Evolutionary conservation across 805 yeast genomes (phyloP).

Genomic region (Schwanniomyces pseudopolymorphus): DNA sequence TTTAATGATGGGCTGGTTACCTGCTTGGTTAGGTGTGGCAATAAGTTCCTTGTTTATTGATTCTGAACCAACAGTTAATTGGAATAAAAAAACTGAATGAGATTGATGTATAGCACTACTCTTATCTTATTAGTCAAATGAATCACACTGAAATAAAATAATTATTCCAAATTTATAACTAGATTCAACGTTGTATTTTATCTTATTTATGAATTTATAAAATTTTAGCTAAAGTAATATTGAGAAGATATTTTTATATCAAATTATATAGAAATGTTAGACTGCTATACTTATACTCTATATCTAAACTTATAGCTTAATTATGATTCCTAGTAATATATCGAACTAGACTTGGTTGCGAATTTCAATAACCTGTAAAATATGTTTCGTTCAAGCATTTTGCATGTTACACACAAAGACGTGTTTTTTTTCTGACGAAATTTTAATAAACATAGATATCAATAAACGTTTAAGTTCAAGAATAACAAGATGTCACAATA

Average conservation of each 20-base stretch:
- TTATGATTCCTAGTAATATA: no score
- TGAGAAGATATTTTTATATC: no score
- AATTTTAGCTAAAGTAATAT: no score
- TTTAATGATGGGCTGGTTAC: slow-evolving; percentile 73
- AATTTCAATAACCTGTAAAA: neutral
- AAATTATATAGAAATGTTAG: no score
- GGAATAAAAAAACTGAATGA: neutral
- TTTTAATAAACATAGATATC: neutral
- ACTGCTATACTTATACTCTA: no score
- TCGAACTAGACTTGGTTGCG: neutral
- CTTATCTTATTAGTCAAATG: neutral
- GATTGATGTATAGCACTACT: neutral
- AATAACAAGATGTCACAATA: neutral
- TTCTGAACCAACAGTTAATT: slow-evolving; percentile 9
- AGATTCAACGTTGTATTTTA: no score
- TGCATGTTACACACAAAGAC: slow-evolving; percentile 1
- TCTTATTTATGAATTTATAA: no score
- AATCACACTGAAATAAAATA: no score
- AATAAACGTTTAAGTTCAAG: neutral
- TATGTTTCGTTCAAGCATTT: neutral
- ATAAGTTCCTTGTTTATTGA: slow-evolving; percentile 30
- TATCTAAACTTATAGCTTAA: no score
- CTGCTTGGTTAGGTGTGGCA: slow-evolving; percentile 63
- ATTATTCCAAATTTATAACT: no score
- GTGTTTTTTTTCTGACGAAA: slow-evolving; percentile 2